Percentiles rank a stretch among this genome's conserved stretches.
Conservation (phyloP, 2,329 filamentous ascomycete species). For the Apiospora koreana region DNA sequence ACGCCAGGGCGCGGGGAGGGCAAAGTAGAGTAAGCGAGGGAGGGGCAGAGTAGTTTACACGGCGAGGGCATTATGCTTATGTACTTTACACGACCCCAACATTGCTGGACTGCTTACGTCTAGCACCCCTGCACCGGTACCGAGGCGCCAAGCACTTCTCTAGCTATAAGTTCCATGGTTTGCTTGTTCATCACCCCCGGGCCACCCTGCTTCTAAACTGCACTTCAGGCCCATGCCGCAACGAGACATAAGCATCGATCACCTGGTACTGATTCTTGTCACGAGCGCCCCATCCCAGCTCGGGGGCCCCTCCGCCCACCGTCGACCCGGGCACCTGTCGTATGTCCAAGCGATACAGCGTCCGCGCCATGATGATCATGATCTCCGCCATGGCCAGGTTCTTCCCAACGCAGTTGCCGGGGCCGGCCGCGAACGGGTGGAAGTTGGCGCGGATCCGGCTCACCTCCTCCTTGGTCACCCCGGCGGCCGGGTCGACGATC, state of each 20-base stretch:
- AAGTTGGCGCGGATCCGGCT: neutral
- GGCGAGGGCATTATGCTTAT: too few relatives aligned
- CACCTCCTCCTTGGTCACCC: neutral
- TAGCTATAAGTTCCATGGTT: too few relatives aligned
- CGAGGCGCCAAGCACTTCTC: too few relatives aligned
- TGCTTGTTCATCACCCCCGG: too few relatives aligned
- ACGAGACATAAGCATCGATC: too few relatives aligned
- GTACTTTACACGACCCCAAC: too few relatives aligned
- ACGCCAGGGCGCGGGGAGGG: too few relatives aligned
- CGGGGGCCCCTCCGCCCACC: neutral
- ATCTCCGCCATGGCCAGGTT: constrained; percentile 27
- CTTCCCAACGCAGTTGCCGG: constrained; percentile 21
- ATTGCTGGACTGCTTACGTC: too few relatives aligned
- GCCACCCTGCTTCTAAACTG: neutral
- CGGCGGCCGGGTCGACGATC: neutral
- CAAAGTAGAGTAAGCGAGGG: too few relatives aligned
- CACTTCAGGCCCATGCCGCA: neutral
- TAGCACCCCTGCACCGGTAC: too few relatives aligned
- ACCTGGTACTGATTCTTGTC: neutral
- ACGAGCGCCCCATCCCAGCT: neutral
- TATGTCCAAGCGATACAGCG: constrained; percentile 24
- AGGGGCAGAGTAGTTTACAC: too few relatives aligned
- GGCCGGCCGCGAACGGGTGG: constrained; percentile 11
- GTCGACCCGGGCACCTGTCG: constrained; percentile 7
- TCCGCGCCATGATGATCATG: constrained; percentile 24